These are phyloP conservation scores for Cadophora luteo-olivacea DNA, from an alignment of 2,329 filamentous ascomycete genomes.

Conservation along the genomic window DNA sequence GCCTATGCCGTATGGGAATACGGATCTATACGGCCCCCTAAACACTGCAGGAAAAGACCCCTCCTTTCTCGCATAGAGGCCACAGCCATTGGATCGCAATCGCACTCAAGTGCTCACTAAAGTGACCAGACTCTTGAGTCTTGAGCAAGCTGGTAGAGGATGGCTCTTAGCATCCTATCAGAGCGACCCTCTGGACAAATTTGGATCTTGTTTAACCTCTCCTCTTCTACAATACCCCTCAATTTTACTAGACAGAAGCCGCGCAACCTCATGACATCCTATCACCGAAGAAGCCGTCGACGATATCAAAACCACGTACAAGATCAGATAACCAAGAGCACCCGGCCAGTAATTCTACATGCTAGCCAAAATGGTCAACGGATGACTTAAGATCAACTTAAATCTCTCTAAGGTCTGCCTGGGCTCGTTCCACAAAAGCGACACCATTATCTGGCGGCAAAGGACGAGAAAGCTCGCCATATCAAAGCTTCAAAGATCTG, in stretches of 20 bases:
- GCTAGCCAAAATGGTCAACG: neutral
- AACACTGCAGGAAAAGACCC: neutral
- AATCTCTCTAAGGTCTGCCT: too few species aligned
- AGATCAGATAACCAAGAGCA: neutral
- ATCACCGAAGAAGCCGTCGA: constrained; percentile 31
- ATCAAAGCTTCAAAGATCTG: neutral
- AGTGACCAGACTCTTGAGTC: neutral
- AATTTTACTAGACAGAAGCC: neutral
- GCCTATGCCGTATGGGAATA: neutral
- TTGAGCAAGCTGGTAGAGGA: neutral
- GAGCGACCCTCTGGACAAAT: neutral
- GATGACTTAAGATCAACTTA: neutral
- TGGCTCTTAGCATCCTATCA: neutral
- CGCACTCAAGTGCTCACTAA: neutral
- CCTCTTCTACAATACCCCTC: constrained; percentile 16
- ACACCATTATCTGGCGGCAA: neutral
- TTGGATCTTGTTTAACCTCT: neutral
- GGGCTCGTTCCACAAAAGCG: too few species aligned
- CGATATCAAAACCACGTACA: neutral
- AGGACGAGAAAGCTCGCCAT: neutral
- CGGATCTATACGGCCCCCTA: neutral
- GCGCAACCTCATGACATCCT: constrained; percentile 4
- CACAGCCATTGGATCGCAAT: neutral
- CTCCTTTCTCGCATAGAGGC: neutral
- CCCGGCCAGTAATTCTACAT: neutral